Conservation (phyloP, 2,329 filamentous ascomycete genomes). For the Sarocladium oryzae region DNA sequence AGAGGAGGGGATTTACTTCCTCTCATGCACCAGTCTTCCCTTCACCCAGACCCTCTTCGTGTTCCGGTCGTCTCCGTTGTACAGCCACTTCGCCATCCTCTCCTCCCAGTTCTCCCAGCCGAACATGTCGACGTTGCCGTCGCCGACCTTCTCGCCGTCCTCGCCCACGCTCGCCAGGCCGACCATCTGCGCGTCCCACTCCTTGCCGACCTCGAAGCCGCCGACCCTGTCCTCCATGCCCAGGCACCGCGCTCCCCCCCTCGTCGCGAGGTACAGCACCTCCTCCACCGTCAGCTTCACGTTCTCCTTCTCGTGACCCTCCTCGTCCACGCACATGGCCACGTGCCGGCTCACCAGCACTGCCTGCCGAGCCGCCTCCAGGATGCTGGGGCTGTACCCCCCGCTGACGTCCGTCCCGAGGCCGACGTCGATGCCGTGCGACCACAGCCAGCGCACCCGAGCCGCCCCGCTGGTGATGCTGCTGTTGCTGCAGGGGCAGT, state of each 20-base stretch:
- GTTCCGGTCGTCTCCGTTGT: constrained; percentile 87
- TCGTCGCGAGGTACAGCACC: constrained; percentile 76
- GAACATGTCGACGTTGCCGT: constrained; percentile 77
- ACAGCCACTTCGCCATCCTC: constrained; percentile 88
- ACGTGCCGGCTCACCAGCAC: constrained; percentile 70
- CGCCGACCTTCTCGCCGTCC: constrained; percentile 22
- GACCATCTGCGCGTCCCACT: constrained; percentile 87
- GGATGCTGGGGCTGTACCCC: constrained; percentile 73
- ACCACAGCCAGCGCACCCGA: constrained; percentile 66
- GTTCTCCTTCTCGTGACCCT: constrained; percentile 32
- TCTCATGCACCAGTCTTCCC: constrained; percentile 70
- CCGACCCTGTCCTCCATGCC: constrained; percentile 68
- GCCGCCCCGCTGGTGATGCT: constrained; percentile 75
- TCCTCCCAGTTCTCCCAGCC: constrained; percentile 89
- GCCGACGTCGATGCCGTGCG: constrained; percentile 70
- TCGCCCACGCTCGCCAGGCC: constrained; percentile 47
- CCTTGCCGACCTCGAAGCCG: constrained; percentile 77
- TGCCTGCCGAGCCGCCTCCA: constrained; percentile 79
- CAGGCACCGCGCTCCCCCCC: constrained; percentile 78
- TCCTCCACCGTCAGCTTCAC: constrained; percentile 78
- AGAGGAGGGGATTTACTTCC: constrained; percentile 19
- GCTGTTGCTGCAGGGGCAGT: constrained; percentile 85
- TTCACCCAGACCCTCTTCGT: constrained; percentile 84
- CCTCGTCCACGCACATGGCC: constrained; percentile 41
- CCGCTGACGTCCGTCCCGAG: constrained; percentile 89